Base-by-base conservation (phyloP, 805 yeast genomes). In the Yamadazyma phyllophila region DNA sequence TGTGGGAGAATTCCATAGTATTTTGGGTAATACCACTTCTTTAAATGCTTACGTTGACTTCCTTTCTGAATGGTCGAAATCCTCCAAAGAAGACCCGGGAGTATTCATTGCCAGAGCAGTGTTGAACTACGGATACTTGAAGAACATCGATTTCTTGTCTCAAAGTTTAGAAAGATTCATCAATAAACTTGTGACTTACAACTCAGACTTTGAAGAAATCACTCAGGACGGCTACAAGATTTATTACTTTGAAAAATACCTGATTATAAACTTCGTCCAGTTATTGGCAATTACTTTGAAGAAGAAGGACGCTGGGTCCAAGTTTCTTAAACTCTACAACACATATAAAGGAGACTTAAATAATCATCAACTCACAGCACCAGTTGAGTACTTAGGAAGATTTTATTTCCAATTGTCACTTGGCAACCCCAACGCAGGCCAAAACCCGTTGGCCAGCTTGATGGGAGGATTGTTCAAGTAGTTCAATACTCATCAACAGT, bases 1-100 rank as follows among this genome's bases (percentile, higher is more conserved):
- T 45, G 83, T 81, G 45, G 87, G 91, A n/a, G 95, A 87, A 63
- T 74, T 80, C 56, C 86, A 84, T 57, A 70, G 87, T 51, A 67
- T 87, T 11, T 67, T 82, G 51, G 95, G 96, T 1, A 82, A 85
- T 6, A 65, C 69, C 41, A 82, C 78, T 44, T 74, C 78, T 1
- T 55, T 71, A 31, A 67, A 73, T 2, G 47, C 52, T 7, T 72
- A 72, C 45, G 61, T 64, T 0, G 69, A 74, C 44, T 78, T 80
- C 57, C 69, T 81, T 56, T 71, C 64, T 41, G 65, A 71, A 7
- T 72, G 81, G 66, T 67, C 57, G 38, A 58, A 62, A 16, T 37
- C 42, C 9, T 45, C 47, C 16, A 63, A 45, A 31, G 67, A 41
- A 53, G 69, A 66, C 41, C 70, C 75, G n/a, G 74, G 74, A 0